Evolutionary conservation across 2,329 filamentous ascomycete species (phyloP), one percentile per base, ranked within the genome.

Genomic region (Cadophora sp.): DNA sequence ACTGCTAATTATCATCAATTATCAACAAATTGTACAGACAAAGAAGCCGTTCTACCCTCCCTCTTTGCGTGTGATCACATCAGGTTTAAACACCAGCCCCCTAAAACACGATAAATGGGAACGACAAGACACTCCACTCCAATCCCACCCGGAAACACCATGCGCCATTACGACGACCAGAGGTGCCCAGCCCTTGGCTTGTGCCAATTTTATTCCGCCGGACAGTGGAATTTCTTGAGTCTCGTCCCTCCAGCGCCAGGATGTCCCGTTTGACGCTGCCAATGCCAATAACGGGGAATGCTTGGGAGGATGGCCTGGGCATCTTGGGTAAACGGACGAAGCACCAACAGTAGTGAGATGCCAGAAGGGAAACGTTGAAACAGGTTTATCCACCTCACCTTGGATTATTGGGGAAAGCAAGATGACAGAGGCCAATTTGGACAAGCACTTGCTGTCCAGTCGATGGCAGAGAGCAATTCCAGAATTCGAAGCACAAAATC

Each of bases 171-270:
- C 50, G 50, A 55, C 62, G 34, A 37, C 31, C 31, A 27, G 31
- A 27, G 24, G 11, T 59, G 64, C 64, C 64, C 43, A 66, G 64
- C 60, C 58, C 67, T 66, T 69, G 64, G 59, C 64, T n/a, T 43
- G 14, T 46, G 9, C 62, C 48, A 24, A 46, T 46, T 31, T 43
- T 37, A 58, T 48, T 65, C 66, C 66, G 62, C 62, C 27, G 24
- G 14, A 65, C 37, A 16, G 26, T n/a, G 43, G 43, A 46, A 46
- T 46, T 46, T 9, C 43, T 46, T 46, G 43, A 22, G 16, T 46
- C 43, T 46, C 43, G 43, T 46, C 43, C 43, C 43, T 46, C 43
- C 43, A 46, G 19, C 43, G 43, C 9, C 12, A 11, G 14, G 37
- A 64, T 62, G 50, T 59, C 51, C 51, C 27, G 31, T 53, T 53